Base-by-base conservation (phyloP, 1,139 yeast genomes). In the Arxiozyma slooffiae region DNA sequence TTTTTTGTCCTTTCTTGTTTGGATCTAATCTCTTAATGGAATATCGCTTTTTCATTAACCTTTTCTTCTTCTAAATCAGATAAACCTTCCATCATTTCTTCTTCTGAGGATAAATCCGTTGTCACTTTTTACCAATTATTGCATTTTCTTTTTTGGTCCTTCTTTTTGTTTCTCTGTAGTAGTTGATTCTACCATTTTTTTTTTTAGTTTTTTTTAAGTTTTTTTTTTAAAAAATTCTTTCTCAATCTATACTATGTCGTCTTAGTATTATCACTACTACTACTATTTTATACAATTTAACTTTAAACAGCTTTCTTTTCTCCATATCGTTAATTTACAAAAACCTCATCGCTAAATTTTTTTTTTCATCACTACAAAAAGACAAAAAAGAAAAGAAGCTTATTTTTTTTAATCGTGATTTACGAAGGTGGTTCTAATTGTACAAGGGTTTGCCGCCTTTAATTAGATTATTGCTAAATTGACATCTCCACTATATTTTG, bases 21-120 rank as follows among this genome's bases (percentile, higher is more conserved):
- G 58, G 53, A 49, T 58, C 62, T 52, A 66, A 55, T 48, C 60
- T 64, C 55, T 57, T 62, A 53, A 59, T 62, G 52, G 54, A 60
- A 50, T 66, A 69, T 38, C 45, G 43, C 16, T 30, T n/a, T 7
- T 18, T 48, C 37, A 21, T 18, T 61, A 20, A 54, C 50, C 5
- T 53, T n/a, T n/a, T n/a, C 59, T 5, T 57, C 67, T 22, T 60
- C 68, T 17, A 63, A 69, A 34, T 66, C 71, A 38, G 66, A 62
- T 46, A 69, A 60, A 11, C 71, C 72, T 47, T 61, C 72, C 26
- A 67, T 53, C 16, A 65, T 64, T 38, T 60, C 58, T 7, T 23
- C 41, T 38, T 45, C 47, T 11, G 24, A 21, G 24, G 40, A 24
- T 9, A 38, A 42, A n/a, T n/a, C 55, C 34, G 8, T 40, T 49